Evolutionary conservation across 2,329 filamentous ascomycete species (phyloP), one percentile per base, ranked within the genome.

Genomic region (Cephalotrichum gorgonifer): DNA sequence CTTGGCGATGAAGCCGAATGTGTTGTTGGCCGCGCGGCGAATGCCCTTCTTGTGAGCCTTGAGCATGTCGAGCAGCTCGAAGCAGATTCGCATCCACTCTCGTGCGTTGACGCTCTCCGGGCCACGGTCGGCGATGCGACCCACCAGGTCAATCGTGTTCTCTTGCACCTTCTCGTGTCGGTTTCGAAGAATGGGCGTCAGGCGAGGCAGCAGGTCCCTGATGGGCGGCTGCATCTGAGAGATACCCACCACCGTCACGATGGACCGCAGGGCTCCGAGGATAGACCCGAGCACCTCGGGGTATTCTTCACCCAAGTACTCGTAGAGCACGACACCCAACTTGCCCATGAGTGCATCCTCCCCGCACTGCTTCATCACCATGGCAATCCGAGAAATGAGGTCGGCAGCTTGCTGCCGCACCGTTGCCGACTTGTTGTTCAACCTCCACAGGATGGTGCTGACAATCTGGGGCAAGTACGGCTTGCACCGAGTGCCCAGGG

Each of bases 31-130:
- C 22, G 93, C 93, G 66, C 93, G 85, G 55, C 93, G 86, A 57
- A 98, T 98, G 55, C 93, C 94, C 76, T 98, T 98, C 72, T 98
- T 98, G 75, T 98, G 93, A 6, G 93, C 93, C 70, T 98, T 98
- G 60, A 98, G 79, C 93, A 98, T 98, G 69, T 98, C 93, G 27
- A 98, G 81, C 48, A 98, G 75, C 71, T 98, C 93, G 67, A 98
- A 98, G 71, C 93, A 98, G 64, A 98, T 98, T 64, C 93, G 84
- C 94, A 98, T 98, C 93, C 93, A 98, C 68, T 98, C 93, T 60
- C 93, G 81, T 14, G 93, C 90, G 62, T 95, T 95, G 63, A 98
- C 93, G 54, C 86, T 91, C 67, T 98, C 93, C 1, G 93, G 90
- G 1, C 93, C 94, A 56, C 93, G 86, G 67, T 98, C 93, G 15